Percentiles rank a stretch among this genome's conserved stretches.
Conservation (phyloP, 345 rosid genomes). For the Linum lewisii region DNA sequence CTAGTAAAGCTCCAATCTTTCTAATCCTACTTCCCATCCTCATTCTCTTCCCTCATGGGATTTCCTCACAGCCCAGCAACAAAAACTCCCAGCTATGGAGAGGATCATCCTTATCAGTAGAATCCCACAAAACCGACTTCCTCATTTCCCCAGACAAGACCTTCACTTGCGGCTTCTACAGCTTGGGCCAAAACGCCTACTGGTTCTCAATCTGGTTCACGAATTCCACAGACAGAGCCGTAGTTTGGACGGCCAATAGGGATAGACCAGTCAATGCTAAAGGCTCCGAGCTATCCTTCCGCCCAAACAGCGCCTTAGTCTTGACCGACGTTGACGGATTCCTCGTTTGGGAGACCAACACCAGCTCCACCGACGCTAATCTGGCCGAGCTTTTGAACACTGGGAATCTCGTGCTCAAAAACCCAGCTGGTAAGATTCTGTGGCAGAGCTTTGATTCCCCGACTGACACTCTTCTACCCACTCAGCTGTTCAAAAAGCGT, state of each 20-base stretch:
- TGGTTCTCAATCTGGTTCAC: conserved; percentile 41
- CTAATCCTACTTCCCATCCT: background rate
- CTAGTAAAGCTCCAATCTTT: background rate
- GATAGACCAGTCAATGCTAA: conserved; percentile 32
- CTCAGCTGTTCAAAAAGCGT: conserved; percentile 24
- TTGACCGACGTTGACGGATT: conserved; percentile 29
- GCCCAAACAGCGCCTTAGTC: conserved; percentile 22
- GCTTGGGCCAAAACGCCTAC: conserved; percentile 29
- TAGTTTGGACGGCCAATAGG: conserved; percentile 42
- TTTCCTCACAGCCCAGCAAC: conserved; percentile 1
- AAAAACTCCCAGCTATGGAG: background rate
- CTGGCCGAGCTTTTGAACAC: conserved; percentile 31
- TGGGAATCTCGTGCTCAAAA: conserved; percentile 32
- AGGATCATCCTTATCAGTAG: conserved; percentile 27
- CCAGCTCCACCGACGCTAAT: conserved; percentile 10
- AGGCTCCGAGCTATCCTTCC: conserved; percentile 30
- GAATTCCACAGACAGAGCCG: conserved; percentile 17
- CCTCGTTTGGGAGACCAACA: conserved; percentile 25
- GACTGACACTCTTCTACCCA: conserved; percentile 36
- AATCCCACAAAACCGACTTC: conserved; percentile 12
- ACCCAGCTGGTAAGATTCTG: conserved; percentile 12
- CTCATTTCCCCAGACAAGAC: conserved; percentile 24
- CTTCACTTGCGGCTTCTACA: conserved; percentile 37
- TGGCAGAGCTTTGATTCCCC: conserved; percentile 46
- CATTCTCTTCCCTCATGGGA: conserved; percentile 3